These are phyloP conservation scores for Canavalia ensiformis DNA, from an alignment of 306 rosid species.

Conservation along the genomic window DNA sequence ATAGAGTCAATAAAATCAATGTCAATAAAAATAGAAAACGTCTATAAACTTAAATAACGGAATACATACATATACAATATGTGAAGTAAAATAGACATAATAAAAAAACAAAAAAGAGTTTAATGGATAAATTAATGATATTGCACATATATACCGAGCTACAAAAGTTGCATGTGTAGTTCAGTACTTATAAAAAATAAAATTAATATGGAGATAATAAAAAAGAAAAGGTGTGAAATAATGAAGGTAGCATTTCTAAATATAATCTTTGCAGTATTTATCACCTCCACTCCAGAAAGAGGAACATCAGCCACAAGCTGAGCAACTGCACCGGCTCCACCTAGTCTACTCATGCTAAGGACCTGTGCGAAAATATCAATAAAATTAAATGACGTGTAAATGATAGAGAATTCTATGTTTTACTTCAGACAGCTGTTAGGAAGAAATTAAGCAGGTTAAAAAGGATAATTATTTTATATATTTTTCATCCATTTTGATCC, in stretches of 20 bases:
- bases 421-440: not conserved
- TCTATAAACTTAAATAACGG: not conserved
- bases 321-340: slow-evolving; percentile 98
- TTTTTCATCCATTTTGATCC: too few species aligned
- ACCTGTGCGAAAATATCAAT: slow-evolving; percentile 62
- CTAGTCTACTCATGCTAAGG: slow-evolving; percentile 95
- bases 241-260: not conserved
- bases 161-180: not conserved
- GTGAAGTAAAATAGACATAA: slow-evolving; percentile 1
- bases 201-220: slow-evolving; percentile 11
- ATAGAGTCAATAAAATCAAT: slow-evolving; percentile 17
- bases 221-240: not conserved
- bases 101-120: not conserved
- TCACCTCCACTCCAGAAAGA: slow-evolving; percentile 63
- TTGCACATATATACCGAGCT: not conserved
- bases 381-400: slow-evolving; percentile 36
- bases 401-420: not conserved
- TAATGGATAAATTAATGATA: not conserved
- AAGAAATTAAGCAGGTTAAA: slow-evolving; percentile 25
- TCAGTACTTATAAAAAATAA: slow-evolving; percentile 19
- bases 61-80: not conserved
- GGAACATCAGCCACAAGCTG: slow-evolving; percentile 98
- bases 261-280: not conserved
- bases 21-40: not conserved
- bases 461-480: not conserved